Evolutionary conservation across 2,329 filamentous ascomycete genomes (phyloP).

Genomic region (Fusarium sp.): DNA sequence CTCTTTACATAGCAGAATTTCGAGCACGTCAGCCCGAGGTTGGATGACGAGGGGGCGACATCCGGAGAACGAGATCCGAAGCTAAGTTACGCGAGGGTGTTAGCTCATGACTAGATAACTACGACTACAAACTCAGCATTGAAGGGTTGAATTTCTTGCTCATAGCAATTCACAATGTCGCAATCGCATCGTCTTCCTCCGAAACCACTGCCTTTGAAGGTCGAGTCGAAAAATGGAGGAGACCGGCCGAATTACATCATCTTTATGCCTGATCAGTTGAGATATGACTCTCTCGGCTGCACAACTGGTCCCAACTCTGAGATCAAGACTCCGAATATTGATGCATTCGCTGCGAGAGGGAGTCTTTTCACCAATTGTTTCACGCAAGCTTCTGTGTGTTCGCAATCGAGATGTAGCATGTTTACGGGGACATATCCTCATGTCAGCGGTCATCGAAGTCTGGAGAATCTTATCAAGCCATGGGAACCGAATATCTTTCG

Average conservation of each 20-base stretch:
- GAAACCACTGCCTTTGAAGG: slow-evolving; percentile 36
- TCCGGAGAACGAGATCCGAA: slow-evolving; percentile 36
- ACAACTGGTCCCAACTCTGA: slow-evolving; percentile 37
- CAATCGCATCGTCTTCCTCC: slow-evolving; percentile 3
- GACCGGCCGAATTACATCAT: slow-evolving; percentile 51
- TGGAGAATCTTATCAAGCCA: slow-evolving; percentile 59
- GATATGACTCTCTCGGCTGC: slow-evolving; percentile 55
- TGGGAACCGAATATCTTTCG: slow-evolving; percentile 60
- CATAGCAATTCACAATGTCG: slow-evolving; percentile 15
- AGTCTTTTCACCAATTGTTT: slow-evolving; percentile 58
- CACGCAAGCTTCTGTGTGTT: slow-evolving; percentile 57
- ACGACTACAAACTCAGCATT: background rate
- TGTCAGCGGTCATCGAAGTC: slow-evolving; percentile 56
- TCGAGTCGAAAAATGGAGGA: slow-evolving; percentile 43
- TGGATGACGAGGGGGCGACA: slow-evolving; percentile 15
- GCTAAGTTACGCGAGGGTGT: background rate
- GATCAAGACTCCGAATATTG: slow-evolving; percentile 54
- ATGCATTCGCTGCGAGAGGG: slow-evolving; percentile 50
- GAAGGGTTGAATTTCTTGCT: background rate
- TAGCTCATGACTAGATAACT: background rate
- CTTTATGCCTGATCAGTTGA: slow-evolving; percentile 60
- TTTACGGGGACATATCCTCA: slow-evolving; percentile 59
- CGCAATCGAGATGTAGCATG: slow-evolving; percentile 58
- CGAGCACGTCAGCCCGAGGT: slow-evolving; percentile 22
- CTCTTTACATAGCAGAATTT: background rate